phyloP scores from a whole-genome alignment of 345 rosid species.

The Toxicodendron radicans region DNA sequence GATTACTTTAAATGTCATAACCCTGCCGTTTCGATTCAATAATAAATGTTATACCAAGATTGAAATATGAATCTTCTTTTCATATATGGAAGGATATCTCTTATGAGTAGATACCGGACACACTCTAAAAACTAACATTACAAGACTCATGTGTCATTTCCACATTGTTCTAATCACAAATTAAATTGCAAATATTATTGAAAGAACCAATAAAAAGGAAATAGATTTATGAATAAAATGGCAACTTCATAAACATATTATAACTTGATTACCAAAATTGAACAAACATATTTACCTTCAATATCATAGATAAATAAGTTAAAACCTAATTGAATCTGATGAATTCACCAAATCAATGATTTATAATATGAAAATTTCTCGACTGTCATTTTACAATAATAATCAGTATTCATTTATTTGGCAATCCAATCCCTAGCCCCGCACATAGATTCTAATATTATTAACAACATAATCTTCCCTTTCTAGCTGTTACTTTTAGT shows the following conservation, averaged over 20 bases:
- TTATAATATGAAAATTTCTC: background rate
- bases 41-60: background rate
- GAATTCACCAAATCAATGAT: background rate
- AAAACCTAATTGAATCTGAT: background rate
- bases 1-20: background rate
- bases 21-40: background rate
- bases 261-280: background rate
- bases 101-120: too few relatives aligned
- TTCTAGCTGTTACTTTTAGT: background rate
- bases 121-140: too few relatives aligned
- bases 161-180: background rate
- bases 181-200: background rate
- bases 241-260: background rate
- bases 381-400: background rate
- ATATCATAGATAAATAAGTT: background rate
- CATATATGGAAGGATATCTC: slow-evolving; percentile 2
- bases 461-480: slow-evolving; percentile 1
- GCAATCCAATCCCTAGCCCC: slow-evolving; percentile 1
- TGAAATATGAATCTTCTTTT: background rate
- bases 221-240: background rate
- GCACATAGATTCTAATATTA: slow-evolving; percentile 12
- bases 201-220: background rate
- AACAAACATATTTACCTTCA: background rate
- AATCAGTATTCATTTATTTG: background rate
- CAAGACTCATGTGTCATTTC: slow-evolving; percentile 12